phyloP scores from a whole-genome alignment of 441 rosid species.

The Croton setiger region DNA sequence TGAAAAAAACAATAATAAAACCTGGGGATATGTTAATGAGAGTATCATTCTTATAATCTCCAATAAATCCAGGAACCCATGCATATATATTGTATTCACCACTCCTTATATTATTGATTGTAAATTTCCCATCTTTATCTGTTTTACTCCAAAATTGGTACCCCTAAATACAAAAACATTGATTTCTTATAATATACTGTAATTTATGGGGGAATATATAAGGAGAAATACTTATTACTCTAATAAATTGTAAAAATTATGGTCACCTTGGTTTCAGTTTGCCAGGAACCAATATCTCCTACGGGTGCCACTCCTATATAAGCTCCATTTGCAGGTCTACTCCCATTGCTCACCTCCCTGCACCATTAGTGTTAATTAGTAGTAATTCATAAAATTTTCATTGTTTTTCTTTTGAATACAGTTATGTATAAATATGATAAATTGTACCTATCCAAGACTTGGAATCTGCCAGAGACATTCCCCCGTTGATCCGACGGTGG shows the following conservation, averaged over 20 bases:
- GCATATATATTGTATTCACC: conserved; percentile 55
- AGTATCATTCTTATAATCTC: conserved; percentile 41
- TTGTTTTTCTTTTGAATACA: too few species aligned
- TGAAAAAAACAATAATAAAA: conserved; percentile 9
- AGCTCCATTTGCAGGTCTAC: conserved; percentile 44
- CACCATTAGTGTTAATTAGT: not conserved
- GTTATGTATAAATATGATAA: not conserved
- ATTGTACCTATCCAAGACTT: conserved; percentile 53
- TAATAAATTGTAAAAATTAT: too few species aligned
- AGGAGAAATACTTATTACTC: not conserved
- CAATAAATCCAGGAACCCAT: conserved; percentile 62
- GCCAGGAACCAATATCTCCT: conserved; percentile 85
- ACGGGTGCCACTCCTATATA: conserved; percentile 66
- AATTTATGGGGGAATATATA: not conserved
- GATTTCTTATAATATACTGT: not conserved
- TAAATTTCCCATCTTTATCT: conserved; percentile 45
- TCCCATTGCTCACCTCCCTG: conserved; percentile 36
- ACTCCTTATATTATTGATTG: conserved; percentile 32
- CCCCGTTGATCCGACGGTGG: conserved; percentile 54
- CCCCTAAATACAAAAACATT: conserved; percentile 22
- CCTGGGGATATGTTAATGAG: conserved; percentile 42
- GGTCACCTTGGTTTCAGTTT: conserved; percentile 65
- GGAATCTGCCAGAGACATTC: conserved; percentile 53
- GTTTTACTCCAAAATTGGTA: conserved; percentile 66
- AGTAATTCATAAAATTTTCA: too few species aligned